A percentile compares a stretch with the other conserved stretches of the same genome.
Evolutionary conservation across 257 asterid species (phyloP).

Genomic region (Nicotiana benthamiana): DNA sequence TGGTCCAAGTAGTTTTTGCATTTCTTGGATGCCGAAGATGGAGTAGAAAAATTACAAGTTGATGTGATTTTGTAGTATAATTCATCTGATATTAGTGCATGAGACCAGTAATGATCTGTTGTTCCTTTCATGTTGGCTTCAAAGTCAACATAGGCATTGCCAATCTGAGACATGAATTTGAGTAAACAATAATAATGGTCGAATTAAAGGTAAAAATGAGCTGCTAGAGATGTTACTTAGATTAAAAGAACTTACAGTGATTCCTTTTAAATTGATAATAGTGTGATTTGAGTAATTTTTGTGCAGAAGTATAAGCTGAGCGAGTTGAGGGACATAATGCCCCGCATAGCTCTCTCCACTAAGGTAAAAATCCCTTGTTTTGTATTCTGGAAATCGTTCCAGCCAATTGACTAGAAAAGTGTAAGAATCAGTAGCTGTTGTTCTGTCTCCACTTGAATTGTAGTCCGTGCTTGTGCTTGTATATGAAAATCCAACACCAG

Average conservation of each 20-base stretch:
- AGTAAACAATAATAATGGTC: background rate
- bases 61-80: constrained; percentile 7
- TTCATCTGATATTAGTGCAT: constrained; percentile 23
- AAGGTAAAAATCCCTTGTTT: constrained; percentile 12
- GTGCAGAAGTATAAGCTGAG: constrained; percentile 11
- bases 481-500: constrained; percentile 22
- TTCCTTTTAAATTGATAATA: constrained; percentile 17
- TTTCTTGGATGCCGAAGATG: background rate
- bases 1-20: background rate
- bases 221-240: background rate
- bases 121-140: constrained; percentile 13
- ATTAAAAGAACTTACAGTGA: constrained; percentile 14
- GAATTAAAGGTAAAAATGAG: background rate
- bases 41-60: constrained; percentile 19
- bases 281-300: constrained; percentile 6
- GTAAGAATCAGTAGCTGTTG: constrained; percentile 19
- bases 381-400: constrained; percentile 21
- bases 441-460: constrained; percentile 3
- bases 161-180: constrained; percentile 19
- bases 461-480: constrained; percentile 13
- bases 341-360: constrained; percentile 23
- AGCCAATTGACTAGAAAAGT: constrained; percentile 20
- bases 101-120: constrained; percentile 22
- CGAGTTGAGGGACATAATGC: constrained; percentile 24
- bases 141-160: constrained; percentile 26